These are phyloP conservation scores for Pigoraptor vietnamica DNA, from an alignment of 78 protist species.

Conservation along the genomic window DNA sequence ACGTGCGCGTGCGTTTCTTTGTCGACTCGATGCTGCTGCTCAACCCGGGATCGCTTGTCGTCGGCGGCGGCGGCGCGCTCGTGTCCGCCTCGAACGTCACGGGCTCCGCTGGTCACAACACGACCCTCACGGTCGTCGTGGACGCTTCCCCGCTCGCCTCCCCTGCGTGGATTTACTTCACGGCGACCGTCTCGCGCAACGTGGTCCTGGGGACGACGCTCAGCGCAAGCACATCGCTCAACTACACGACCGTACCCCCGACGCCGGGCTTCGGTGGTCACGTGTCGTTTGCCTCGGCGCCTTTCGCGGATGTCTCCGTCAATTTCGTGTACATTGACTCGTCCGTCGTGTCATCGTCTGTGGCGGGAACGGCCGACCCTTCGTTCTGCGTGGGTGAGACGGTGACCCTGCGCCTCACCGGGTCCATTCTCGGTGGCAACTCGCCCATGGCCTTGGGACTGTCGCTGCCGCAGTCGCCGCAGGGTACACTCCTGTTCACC, in stretches of 20 bases:
- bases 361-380: background rate
- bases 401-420: background rate
- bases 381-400: background rate
- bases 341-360: background rate
- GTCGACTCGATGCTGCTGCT: background rate
- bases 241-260: background rate
- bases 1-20: background rate
- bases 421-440: background rate
- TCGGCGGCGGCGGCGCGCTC: background rate
- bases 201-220: background rate
- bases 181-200: background rate
- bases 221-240: background rate
- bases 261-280: background rate
- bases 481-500: background rate
- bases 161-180: background rate
- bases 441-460: background rate
- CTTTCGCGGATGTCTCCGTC: background rate
- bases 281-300: background rate
- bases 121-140: background rate
- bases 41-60: background rate
- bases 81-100: background rate
- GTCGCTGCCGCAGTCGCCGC: background rate
- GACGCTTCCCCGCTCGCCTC: background rate
- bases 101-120: background rate
- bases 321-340: background rate